phyloP scores from a whole-genome alignment of 2,329 filamentous ascomycete genomes.

The Erysiphe neolycopersici region DNA sequence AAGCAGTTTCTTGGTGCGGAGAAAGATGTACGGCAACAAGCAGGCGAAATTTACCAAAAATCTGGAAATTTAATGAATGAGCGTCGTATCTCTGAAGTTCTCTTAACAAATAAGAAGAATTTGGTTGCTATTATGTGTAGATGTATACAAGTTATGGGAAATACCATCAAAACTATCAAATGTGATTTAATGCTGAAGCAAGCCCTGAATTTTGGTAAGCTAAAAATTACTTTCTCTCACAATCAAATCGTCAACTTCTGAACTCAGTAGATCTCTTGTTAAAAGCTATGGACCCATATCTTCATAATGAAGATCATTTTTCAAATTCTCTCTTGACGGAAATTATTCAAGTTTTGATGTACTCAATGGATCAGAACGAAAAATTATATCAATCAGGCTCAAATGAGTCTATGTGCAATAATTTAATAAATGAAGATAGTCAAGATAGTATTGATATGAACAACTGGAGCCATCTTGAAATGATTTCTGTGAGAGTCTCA shows the following conservation, averaged over 20 bases:
- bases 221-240: neutral
- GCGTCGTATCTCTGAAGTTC: constrained; percentile 1
- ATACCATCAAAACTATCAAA: constrained; percentile 3
- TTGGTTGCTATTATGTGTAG: constrained; percentile 4
- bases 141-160: constrained; percentile 4
- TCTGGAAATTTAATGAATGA: constrained; percentile 1
- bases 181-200: constrained; percentile 4
- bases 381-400: constrained; percentile 2
- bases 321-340: constrained; percentile 1
- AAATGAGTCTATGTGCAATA: neutral
- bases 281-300: neutral
- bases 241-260: neutral
- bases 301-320: neutral
- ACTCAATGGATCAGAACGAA: constrained; percentile 6
- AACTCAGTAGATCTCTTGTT: constrained; percentile 1
- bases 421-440: constrained; percentile 5
- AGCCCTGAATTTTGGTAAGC: constrained; percentile 7
- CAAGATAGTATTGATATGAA: constrained; percentile 7
- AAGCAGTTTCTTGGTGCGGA: constrained; percentile 22
- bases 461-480: constrained; percentile 4
- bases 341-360: neutral
- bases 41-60: constrained; percentile 1
- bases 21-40: constrained; percentile 6
- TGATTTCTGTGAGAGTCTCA: constrained; percentile 4
- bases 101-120: constrained; percentile 2